A percentile compares a stretch with the other conserved stretches of the same genome.
phyloP scores from a whole-genome alignment of 2,329 filamentous ascomycete genomes.

The Elsinoe australis region DNA sequence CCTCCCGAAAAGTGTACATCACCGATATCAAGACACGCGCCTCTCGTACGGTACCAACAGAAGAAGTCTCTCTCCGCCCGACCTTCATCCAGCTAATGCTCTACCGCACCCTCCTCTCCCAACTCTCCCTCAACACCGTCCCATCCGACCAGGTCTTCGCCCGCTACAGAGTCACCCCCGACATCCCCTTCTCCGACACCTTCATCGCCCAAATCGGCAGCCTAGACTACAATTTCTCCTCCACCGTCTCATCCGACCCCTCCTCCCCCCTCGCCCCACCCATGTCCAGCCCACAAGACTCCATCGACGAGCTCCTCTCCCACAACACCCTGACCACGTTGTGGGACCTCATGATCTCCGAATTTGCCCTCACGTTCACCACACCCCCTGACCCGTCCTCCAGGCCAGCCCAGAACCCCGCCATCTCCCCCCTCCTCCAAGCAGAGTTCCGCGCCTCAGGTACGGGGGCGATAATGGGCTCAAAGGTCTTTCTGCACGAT shows the following conservation, averaged over 20 bases:
- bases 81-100: slow-evolving; percentile 82
- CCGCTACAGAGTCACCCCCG: slow-evolving; percentile 61
- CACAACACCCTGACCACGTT: slow-evolving; percentile 54
- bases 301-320: slow-evolving; percentile 45
- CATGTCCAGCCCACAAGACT: slow-evolving; percentile 36
- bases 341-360: slow-evolving; percentile 56
- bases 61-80: slow-evolving; percentile 59
- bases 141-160: slow-evolving; percentile 61
- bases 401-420: slow-evolving; percentile 29
- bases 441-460: slow-evolving; percentile 47
- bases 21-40: slow-evolving; percentile 82
- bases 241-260: slow-evolving; percentile 17
- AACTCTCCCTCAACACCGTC: slow-evolving; percentile 63
- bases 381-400: slow-evolving; percentile 43
- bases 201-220: slow-evolving; percentile 69
- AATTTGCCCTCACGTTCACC: slow-evolving; percentile 42
- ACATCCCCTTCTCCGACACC: slow-evolving; percentile 63
- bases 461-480: slow-evolving; percentile 39
- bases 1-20: slow-evolving; percentile 54
- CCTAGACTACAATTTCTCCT: slow-evolving; percentile 54
- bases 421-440: slow-evolving; percentile 49
- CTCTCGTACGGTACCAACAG: slow-evolving; percentile 55
- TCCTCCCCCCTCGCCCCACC: slow-evolving; percentile 17
- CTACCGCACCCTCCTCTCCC: slow-evolving; percentile 76
- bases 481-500: slow-evolving; percentile 59